Base-by-base conservation (phyloP, 768 basidiomycete species). In the Trametes elegans region DNA sequence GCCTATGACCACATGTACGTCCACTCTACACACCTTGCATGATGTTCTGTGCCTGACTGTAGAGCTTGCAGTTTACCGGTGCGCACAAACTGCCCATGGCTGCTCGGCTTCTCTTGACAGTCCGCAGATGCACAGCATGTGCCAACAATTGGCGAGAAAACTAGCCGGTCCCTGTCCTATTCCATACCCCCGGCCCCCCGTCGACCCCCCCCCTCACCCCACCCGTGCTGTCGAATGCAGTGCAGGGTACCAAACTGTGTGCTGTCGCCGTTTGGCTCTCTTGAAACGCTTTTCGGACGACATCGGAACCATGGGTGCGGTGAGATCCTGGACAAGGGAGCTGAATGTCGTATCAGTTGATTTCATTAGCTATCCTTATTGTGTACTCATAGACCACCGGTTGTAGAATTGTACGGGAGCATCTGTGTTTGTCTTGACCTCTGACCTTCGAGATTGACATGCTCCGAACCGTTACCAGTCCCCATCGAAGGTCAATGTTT, bases 91-190 rank as follows among this genome's bases (percentile, higher is more conserved):
- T 1, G 10, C 3, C 35, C 3, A 31, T 27, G 26, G 11, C 5
- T 18, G 7, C 1, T 47, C 9, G 3, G 1, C 8, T 1, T 28
- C 31, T 55, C 44, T 52, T 52, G 39, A 54, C 49, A 3, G 18
- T 11, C 3, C 41, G 16, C 58, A 87, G 86, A 26, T 88, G 86
- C 60, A 78, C 80, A 13, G 68, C 74, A 7, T 88, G 86, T 60
- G 79, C 79, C 1, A 77, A 85, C 59, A 80, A 82, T 63, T 88
- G 86, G 86, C 77, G 85, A 56, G 85, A 87, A 71, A 85, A 85
- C 63, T 86, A 67, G 42, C 13, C 14, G 19, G 7, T 19, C 11
- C 31, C 13, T 31, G 50, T 16, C 34, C 18, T n/a, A 31, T 31
- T 31, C 13, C 19, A 29, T 27, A 29, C 39, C 6, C 9, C 13